phyloP scores from a whole-genome alignment of 441 rosid species.

The Raphanus hybrid region DNA sequence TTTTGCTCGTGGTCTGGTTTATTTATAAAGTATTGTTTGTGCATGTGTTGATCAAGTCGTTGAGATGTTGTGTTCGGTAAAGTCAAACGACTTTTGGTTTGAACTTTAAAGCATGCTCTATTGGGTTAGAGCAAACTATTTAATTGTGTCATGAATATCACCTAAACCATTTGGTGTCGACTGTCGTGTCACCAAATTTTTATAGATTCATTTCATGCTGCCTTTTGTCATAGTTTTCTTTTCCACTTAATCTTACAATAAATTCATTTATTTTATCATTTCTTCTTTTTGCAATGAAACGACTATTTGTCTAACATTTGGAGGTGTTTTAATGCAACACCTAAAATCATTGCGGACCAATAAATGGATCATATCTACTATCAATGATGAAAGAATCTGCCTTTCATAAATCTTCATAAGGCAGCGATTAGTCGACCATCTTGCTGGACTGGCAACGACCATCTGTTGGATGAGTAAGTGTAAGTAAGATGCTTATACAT shows the following conservation, averaged over 20 bases:
- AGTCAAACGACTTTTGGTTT: slow-evolving; percentile 26
- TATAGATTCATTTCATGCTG: slow-evolving; percentile 29
- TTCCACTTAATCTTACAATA: slow-evolving; percentile 7
- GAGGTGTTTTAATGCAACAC: slow-evolving; percentile 8
- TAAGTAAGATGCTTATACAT: too few species aligned
- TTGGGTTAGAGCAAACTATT: slow-evolving; percentile 33
- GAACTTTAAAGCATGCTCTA: slow-evolving; percentile 13
- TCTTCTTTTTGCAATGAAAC: not conserved
- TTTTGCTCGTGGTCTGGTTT: not conserved
- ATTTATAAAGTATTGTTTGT: slow-evolving; percentile 3
- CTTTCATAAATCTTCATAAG: not conserved
- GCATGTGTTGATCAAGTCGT: slow-evolving; percentile 15
- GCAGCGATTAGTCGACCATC: not conserved
- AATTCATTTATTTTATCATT: slow-evolving; percentile 8
- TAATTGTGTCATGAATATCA: slow-evolving; percentile 12
- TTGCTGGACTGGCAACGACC: not conserved
- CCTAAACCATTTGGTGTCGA: slow-evolving; percentile 43
- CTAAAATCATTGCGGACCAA: not conserved
- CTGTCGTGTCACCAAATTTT: slow-evolving; percentile 16
- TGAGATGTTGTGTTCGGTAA: slow-evolving; percentile 29
- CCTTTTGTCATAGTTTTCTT: slow-evolving; percentile 13
- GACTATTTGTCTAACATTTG: slow-evolving; percentile 6
- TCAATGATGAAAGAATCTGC: not conserved
- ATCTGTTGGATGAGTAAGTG: too few species aligned
- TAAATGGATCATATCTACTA: not conserved